Evolutionary conservation across 1,139 yeast genomes (phyloP).

Genomic region (Candida albicans): DNA sequence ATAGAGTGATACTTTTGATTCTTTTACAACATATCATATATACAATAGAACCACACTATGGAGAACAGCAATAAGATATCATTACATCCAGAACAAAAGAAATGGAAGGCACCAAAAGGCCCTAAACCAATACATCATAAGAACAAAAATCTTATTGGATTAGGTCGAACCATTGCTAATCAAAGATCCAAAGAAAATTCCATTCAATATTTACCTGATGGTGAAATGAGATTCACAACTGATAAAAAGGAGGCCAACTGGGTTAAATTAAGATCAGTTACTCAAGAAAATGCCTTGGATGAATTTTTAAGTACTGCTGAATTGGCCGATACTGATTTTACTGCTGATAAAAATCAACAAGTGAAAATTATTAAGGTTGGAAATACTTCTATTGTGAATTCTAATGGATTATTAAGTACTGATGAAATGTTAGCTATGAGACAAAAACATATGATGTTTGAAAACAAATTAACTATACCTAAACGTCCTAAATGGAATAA

Average conservation of each 20-base stretch:
- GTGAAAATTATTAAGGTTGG: slow-evolving; percentile 83
- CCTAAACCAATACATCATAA: slow-evolving; percentile 87
- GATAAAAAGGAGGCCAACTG: slow-evolving; percentile 83
- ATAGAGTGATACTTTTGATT: too few relatives aligned
- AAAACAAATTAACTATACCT: slow-evolving; percentile 86
- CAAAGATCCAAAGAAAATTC: slow-evolving; percentile 69
- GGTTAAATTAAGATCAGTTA: slow-evolving; percentile 89
- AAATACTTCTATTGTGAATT: slow-evolving; percentile 51
- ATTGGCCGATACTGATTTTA: slow-evolving; percentile 92
- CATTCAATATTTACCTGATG: slow-evolving; percentile 75
- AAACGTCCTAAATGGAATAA: slow-evolving; percentile 87
- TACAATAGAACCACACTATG: slow-evolving; percentile 13
- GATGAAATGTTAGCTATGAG: slow-evolving; percentile 68
- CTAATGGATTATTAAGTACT: slow-evolving; percentile 53
- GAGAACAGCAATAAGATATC: slow-evolving; percentile 38
- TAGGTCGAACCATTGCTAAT: slow-evolving; percentile 82
- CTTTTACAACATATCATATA: too few relatives aligned
- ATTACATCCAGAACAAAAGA: slow-evolving; percentile 49
- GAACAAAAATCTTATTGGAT: slow-evolving; percentile 79
- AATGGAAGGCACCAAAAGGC: slow-evolving; percentile 75
- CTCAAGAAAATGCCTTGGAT: slow-evolving; percentile 92
- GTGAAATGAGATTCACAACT: slow-evolving; percentile 80
- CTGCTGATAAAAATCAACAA: slow-evolving; percentile 83
- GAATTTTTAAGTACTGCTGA: slow-evolving; percentile 95
- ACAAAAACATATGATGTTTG: slow-evolving; percentile 69